These are phyloP conservation scores for Pterula multifida DNA, from an alignment of 1,284 basidiomycete species.

Conservation along the genomic window DNA sequence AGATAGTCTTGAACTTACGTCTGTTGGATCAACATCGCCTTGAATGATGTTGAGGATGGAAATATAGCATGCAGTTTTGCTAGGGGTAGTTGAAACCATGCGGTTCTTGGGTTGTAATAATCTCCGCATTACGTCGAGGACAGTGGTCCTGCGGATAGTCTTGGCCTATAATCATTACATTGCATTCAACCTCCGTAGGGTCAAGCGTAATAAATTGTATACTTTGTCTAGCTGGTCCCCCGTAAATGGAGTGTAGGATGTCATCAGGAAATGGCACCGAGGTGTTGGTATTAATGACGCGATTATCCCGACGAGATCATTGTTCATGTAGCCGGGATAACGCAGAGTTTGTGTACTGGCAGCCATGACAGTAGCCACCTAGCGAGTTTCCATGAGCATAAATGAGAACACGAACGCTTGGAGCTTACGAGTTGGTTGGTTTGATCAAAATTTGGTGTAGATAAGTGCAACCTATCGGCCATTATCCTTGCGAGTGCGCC, in stretches of 20 bases:
- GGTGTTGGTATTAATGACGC: slow-evolving; percentile 97
- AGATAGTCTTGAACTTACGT: slow-evolving; percentile 42
- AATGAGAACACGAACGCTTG: neutral
- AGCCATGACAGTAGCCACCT: slow-evolving; percentile 94
- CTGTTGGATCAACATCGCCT: slow-evolving; percentile 95
- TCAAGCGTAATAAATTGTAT: slow-evolving; percentile 6
- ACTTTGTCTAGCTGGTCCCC: slow-evolving; percentile 93
- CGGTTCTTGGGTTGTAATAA: slow-evolving; percentile 97
- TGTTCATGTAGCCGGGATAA: slow-evolving; percentile 99
- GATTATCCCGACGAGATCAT: slow-evolving; percentile 95
- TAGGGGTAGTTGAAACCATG: slow-evolving; percentile 92
- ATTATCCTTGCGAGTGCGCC: slow-evolving; percentile 88
- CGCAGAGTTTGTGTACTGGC: slow-evolving; percentile 95
- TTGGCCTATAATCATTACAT: slow-evolving; percentile 46
- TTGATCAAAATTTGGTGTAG: slow-evolving; percentile 89
- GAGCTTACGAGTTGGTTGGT: slow-evolving; percentile 80
- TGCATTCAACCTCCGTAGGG: neutral
- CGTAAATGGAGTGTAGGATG: slow-evolving; percentile 98
- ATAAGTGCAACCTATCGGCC: slow-evolving; percentile 82
- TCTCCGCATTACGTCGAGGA: slow-evolving; percentile 97
- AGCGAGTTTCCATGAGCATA: slow-evolving; percentile 3
- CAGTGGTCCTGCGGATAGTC: slow-evolving; percentile 85
- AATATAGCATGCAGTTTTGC: slow-evolving; percentile 91
- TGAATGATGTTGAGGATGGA: slow-evolving; percentile 98
- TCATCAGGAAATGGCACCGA: slow-evolving; percentile 99